Evolutionary conservation across 73 alveolate genomes (phyloP), one percentile per base, ranked within the genome.

Genomic region (Stentor coeruleus): DNA sequence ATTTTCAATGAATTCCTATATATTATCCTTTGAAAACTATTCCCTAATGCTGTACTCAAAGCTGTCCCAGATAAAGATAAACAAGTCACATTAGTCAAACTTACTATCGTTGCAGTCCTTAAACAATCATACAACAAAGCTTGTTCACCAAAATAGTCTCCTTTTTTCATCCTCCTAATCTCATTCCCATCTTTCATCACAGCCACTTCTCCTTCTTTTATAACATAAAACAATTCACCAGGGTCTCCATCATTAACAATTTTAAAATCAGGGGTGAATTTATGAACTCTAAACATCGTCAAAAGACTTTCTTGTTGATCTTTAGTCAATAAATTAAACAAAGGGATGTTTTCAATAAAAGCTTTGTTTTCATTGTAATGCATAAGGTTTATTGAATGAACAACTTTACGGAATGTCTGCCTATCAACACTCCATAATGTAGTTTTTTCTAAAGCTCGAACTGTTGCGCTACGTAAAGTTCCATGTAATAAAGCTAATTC

Each of bases 221-320:
- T 83, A 39, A 93, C 81, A 74, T 84, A 93, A 89, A 91, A 91
- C n/a, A 90, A 87, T 77, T 85, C 87, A 37, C 96, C 98, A 85
- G 91, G 90, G 58, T 93, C 98, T 85, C 96, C 98, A 77, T 93
- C 91, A 59, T 88, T 91, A 20, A 93, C 84, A 33, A 93, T 91
- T 75, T 79, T 60, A 42, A 86, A 59, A 37, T 85, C 92, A 58
- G 84, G 90, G 14, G 58, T 57, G 35, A 75, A 79, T 41, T 59
- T 75, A 14, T 20, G 72, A 38, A 66, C 33, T 14, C 14, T 3
- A 6, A 35, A 0, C 11, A 0, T 14, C 1, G 1, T 75, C 33
- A 40, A 38, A 15, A 75, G 38, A n/a, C 0, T n/a, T 75, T 75
- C 74, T 2, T 75, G 33, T 40, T 75, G 72, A 3, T 75, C 59